Conservation (phyloP, 2,329 filamentous ascomycete genomes). For the Huntiella omanensis region DNA sequence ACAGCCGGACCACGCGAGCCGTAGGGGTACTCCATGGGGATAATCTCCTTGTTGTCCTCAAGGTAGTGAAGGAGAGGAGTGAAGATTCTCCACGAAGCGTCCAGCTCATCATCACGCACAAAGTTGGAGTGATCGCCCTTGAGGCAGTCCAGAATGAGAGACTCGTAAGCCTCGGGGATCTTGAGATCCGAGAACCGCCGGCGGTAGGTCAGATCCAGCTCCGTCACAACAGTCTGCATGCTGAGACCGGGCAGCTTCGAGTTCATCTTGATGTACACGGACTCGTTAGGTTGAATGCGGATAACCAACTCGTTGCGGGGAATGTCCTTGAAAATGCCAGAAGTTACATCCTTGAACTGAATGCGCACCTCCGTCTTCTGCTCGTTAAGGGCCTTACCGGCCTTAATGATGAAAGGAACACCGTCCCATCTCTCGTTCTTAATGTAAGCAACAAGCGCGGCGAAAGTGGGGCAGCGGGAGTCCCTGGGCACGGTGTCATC, state of each 20-base stretch:
- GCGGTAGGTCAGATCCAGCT: conserved; percentile 94
- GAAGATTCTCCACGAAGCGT: conserved; percentile 97
- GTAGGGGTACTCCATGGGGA: conserved; percentile 98
- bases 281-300: conserved; percentile 98
- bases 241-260: conserved; percentile 94
- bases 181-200: conserved; percentile 97
- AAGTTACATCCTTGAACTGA: conserved; percentile 98
- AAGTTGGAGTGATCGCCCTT: conserved; percentile 99
- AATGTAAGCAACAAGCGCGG: conserved; percentile 90
- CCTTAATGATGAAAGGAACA: conserved; percentile 98
- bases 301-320: conserved; percentile 98
- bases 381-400: conserved; percentile 95
- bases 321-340: conserved; percentile 99
- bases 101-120: conserved; percentile 87
- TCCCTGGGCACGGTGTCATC: conserved; percentile 96
- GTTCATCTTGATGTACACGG: conserved; percentile 99
- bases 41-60: conserved; percentile 97
- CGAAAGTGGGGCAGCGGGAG: conserved; percentile 94
- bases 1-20: conserved; percentile 92
- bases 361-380: conserved; percentile 99
- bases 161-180: conserved; percentile 98
- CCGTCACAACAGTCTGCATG: conserved; percentile 98
- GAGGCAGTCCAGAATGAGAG: conserved; percentile 85
- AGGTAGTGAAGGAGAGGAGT: conserved; percentile 94
- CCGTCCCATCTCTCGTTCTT: conserved; percentile 99